These are phyloP conservation scores for Ilyonectria sp. DNA, from an alignment of 2,329 filamentous ascomycete genomes.

Conservation along the genomic window DNA sequence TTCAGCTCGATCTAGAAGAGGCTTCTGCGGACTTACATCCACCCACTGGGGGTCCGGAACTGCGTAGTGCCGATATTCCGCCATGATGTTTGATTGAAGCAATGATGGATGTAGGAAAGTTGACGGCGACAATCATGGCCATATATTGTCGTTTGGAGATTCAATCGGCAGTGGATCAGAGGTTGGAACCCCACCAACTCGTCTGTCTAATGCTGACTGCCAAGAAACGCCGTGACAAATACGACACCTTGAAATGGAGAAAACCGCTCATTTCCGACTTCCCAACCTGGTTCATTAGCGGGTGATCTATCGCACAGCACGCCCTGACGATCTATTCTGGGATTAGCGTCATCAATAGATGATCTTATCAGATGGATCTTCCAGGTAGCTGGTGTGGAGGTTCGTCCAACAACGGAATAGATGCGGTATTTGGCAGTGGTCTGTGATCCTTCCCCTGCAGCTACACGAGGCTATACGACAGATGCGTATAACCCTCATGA, in stretches of 20 bases:
- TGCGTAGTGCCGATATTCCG: slow-evolving; percentile 33
- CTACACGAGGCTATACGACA: slow-evolving; percentile 1
- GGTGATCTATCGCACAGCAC: not conserved
- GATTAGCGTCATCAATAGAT: slow-evolving; percentile 17
- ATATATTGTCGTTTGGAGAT: not conserved
- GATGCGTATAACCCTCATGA: not conserved
- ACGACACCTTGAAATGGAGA: not conserved
- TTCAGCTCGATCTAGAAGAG: not conserved
- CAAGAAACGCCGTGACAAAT: slow-evolving; percentile 10
- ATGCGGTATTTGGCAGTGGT: not conserved
- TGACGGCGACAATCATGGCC: not conserved
- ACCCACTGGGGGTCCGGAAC: slow-evolving; percentile 29
- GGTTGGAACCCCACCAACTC: not conserved
- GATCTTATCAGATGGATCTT: slow-evolving; percentile 40
- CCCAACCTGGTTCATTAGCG: slow-evolving; percentile 2
- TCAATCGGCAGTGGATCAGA: slow-evolving; percentile 15
- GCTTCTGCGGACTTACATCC: slow-evolving; percentile 14
- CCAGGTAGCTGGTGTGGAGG: not conserved
- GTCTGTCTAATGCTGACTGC: slow-evolving; percentile 4
- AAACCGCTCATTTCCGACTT: slow-evolving; percentile 11
- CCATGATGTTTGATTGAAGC: slow-evolving; percentile 16
- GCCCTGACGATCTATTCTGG: not conserved
- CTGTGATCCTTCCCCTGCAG: not conserved
- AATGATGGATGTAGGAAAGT: not conserved
- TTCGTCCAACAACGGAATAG: not conserved